Conservation (phyloP, 169 alveolate species). For the Plasmodium gallinaceum region DNA sequence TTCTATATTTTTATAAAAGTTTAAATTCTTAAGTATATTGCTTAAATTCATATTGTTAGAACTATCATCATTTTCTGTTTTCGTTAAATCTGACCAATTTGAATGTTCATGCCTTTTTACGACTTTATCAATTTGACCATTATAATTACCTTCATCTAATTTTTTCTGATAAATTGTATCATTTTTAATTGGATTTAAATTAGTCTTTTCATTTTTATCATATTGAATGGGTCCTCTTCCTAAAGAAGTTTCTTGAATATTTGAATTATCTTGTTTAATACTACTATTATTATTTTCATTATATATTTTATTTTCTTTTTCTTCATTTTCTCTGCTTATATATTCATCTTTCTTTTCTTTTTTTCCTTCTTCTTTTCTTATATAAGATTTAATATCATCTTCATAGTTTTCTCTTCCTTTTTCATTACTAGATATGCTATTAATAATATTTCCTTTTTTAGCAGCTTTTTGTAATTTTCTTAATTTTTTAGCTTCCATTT, state of each 20-base stretch:
- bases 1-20: conserved; percentile 36
- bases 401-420: not conserved
- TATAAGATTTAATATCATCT: not conserved
- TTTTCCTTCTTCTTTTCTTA: not conserved
- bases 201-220: conserved; percentile 6
- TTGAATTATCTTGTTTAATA: not conserved
- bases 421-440: not conserved
- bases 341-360: not conserved
- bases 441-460: conserved; percentile 22
- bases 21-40: conserved; percentile 12
- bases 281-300: not conserved
- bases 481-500: conserved; percentile 48
- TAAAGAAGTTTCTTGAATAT: not conserved
- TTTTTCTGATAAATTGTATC: not conserved
- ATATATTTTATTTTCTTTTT: not conserved
- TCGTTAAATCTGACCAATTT: conserved; percentile 10
- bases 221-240: not conserved
- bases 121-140: conserved; percentile 19
- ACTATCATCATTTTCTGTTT: not conserved
- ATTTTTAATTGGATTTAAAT: not conserved
- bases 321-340: conserved; percentile 14
- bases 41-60: conserved; percentile 1
- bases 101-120: conserved; percentile 44
- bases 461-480: conserved; percentile 40
- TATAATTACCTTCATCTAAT: not conserved